Evolutionary conservation across 805 yeast genomes (phyloP), one percentile per base, ranked within the genome.

Genomic region (Hemisphaericaspora nanyangensis): DNA sequence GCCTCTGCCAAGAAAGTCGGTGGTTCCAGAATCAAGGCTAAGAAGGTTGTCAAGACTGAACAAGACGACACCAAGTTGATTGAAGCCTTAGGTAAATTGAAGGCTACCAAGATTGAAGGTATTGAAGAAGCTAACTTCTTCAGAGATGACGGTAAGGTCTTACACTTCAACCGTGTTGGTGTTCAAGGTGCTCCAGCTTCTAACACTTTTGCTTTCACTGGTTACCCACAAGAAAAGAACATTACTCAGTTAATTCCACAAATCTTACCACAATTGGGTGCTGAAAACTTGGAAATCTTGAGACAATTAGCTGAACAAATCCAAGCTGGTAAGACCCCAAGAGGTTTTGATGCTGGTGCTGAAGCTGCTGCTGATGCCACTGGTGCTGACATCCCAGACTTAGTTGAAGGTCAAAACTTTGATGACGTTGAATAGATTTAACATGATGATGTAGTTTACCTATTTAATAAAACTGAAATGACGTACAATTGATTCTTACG

Each of bases 41-140:
- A 85, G 79, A 87, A 88, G 76, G 62, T 71, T 54, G 72, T 70
- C 61, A 70, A 74, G 63, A 65, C 77, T 55, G 88, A 85, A 70
- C 88, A 81, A 57, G 95, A 89, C 61, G 96, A 90, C 73, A 76
- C 88, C 68, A 89, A 90, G 72, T 77, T 91, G 66, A 89, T 87
- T 72, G 85, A 82, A 55, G 80, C 91, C 60, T 76, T 91, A 70
- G 83, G 81, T 67, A 89, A 90, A 74, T 76, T 91, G 65, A 83
- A 85, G 70, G 95, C 90, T 51, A 86, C 84, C 70, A 84, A 88
- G 58, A 72, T 91, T 55, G 89, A 85, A 52, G 88, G 85, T 59
- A 82, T 91, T 58, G 95, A 88, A 66, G 97, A 91, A 76, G 98
- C 96, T 60, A 91, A 90, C 80, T 86, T 91, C 77, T 90, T 93